Evolutionary conservation across 805 yeast genomes (phyloP).

Genomic region (Candida caryicola): DNA sequence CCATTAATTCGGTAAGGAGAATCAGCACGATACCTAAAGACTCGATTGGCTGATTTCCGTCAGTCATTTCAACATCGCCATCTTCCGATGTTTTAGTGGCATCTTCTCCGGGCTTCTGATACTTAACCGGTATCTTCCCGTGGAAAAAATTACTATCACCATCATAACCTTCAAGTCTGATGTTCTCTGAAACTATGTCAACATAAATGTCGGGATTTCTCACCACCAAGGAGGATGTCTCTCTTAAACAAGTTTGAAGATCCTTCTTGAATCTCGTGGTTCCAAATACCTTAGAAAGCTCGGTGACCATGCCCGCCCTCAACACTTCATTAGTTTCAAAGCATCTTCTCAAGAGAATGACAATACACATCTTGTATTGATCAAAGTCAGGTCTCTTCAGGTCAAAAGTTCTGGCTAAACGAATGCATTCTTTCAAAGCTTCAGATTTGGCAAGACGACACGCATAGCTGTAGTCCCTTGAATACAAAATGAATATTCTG

Average conservation of each 20-base stretch:
- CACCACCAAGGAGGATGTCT: constrained; percentile 46
- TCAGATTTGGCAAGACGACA: constrained; percentile 44
- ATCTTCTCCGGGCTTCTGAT: constrained; percentile 1
- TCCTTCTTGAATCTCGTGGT: constrained; percentile 9
- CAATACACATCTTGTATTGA: constrained; percentile 28
- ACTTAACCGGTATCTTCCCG: background rate
- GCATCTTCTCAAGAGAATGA: constrained; percentile 61
- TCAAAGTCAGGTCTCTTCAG: constrained; percentile 8
- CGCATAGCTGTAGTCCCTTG: constrained; percentile 44
- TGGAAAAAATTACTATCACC: constrained; percentile 17
- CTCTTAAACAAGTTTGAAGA: constrained; percentile 46
- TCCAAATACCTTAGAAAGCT: constrained; percentile 45
- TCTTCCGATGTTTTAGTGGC: constrained; percentile 9
- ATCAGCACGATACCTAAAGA: constrained; percentile 61
- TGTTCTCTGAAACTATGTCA: constrained; percentile 40
- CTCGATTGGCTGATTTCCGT: constrained; percentile 15
- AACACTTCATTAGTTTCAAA: constrained; percentile 60
- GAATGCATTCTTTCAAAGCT: constrained; percentile 46
- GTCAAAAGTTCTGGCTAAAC: constrained; percentile 34
- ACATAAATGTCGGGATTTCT: constrained; percentile 50
- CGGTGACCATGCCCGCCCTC: constrained; percentile 47
- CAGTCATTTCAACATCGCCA: constrained; percentile 29
- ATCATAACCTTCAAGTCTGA: constrained; percentile 45
- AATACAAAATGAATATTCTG: constrained; percentile 52
- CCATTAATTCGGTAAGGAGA: constrained; percentile 64